A percentile compares a stretch with the other conserved stretches of the same genome.
These are phyloP conservation scores for Elongisporangium senticosum DNA, from an alignment of 352 stramenopile genomes.

Conservation along the genomic window DNA sequence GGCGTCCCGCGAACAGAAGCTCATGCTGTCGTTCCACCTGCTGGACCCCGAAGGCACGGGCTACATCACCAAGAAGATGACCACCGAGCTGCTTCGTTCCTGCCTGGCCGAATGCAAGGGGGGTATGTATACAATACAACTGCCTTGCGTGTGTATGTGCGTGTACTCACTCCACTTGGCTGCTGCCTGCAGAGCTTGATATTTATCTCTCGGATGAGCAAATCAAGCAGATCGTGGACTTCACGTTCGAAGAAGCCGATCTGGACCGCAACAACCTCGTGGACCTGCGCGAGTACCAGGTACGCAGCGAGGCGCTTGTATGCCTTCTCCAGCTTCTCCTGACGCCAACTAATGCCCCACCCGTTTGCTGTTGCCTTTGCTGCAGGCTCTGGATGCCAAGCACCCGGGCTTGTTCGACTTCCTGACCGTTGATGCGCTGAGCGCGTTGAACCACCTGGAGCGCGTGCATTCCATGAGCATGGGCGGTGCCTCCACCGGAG, in stretches of 20 bases:
- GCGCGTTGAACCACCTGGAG: slow-evolving; percentile 78
- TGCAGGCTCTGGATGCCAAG: slow-evolving; percentile 67
- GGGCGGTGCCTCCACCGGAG: slow-evolving; percentile 2
- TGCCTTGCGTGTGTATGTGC: background rate
- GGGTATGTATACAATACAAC: slow-evolving; percentile 13
- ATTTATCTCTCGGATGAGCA: slow-evolving; percentile 74
- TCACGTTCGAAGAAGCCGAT: slow-evolving; percentile 81
- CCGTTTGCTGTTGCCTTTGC: slow-evolving; percentile 1
- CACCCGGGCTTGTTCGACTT: slow-evolving; percentile 84
- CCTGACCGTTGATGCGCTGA: slow-evolving; percentile 78
- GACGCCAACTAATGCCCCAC: background rate
- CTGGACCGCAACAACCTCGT: slow-evolving; percentile 71
- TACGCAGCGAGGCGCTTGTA: slow-evolving; percentile 10
- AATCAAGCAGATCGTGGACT: slow-evolving; percentile 73
- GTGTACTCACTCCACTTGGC: background rate
- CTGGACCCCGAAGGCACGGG: slow-evolving; percentile 72
- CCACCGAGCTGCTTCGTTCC: slow-evolving; percentile 73
- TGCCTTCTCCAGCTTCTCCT: background rate
- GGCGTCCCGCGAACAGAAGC: slow-evolving; percentile 80
- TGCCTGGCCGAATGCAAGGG: slow-evolving; percentile 82
- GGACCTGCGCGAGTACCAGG: slow-evolving; percentile 78
- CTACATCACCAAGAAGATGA: slow-evolving; percentile 82
- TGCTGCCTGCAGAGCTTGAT: slow-evolving; percentile 50
- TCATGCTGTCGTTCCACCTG: slow-evolving; percentile 82
- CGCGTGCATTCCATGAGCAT: slow-evolving; percentile 78